These are phyloP conservation scores for Botrytis elliptica DNA, from an alignment of 2,329 filamentous ascomycete species.

Conservation along the genomic window DNA sequence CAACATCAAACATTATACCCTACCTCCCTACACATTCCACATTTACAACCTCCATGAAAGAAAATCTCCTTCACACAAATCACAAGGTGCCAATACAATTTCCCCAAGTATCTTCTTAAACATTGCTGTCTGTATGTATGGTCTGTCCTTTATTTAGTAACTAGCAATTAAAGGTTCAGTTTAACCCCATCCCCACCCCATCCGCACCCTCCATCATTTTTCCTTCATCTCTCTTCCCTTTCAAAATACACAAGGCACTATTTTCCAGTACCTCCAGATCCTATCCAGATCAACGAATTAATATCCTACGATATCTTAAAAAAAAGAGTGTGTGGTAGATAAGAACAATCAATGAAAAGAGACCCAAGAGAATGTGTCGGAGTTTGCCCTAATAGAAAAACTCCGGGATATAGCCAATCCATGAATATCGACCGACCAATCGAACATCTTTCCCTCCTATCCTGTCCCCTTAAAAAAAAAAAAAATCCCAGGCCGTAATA, in stretches of 20 bases:
- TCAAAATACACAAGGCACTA: conserved; percentile 3
- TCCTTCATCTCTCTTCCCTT: background rate
- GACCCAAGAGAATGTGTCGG: conserved; percentile 8
- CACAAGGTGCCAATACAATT: background rate
- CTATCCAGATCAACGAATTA: background rate
- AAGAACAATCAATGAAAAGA: conserved; percentile 11
- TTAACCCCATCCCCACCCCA: background rate
- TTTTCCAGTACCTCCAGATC: background rate
- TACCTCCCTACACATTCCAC: too few relatives aligned
- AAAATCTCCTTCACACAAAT: background rate
- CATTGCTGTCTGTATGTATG: conserved; percentile 2
- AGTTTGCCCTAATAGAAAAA: conserved; percentile 10
- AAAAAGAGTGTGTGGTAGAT: background rate
- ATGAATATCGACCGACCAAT: conserved; percentile 13
- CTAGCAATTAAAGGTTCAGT: background rate
- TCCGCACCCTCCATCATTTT: background rate
- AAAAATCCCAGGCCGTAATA: conserved; percentile 13
- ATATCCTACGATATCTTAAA: conserved; percentile 1
- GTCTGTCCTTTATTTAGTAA: background rate
- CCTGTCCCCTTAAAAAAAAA: background rate
- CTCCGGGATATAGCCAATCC: conserved; percentile 19
- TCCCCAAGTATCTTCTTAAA: background rate
- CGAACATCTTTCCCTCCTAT: conserved; percentile 9
- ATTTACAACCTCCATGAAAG: too few relatives aligned
- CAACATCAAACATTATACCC: background rate